A percentile compares a stretch with the other conserved stretches of the same genome.
Conservation (phyloP, 371 early-diverging fungal species). For the Fennellomyces sp. region DNA sequence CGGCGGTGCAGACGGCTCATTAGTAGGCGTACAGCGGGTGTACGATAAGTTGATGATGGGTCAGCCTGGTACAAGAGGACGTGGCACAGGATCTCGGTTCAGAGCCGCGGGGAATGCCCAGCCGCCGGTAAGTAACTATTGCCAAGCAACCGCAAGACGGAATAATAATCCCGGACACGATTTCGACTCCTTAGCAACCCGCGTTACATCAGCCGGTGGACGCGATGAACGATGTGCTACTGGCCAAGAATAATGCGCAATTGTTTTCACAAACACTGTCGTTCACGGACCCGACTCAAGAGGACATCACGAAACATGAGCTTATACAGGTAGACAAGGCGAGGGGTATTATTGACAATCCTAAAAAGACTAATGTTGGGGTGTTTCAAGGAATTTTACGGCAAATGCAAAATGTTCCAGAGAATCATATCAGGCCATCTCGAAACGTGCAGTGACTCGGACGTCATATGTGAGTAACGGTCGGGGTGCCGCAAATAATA, state of each 20-base stretch:
- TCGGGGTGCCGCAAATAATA: constrained; percentile 3
- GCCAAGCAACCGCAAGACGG: too few relatives aligned
- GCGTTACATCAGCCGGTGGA: constrained; percentile 8
- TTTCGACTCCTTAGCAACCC: constrained; percentile 7
- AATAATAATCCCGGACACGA: too few relatives aligned
- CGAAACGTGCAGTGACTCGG: constrained; percentile 41
- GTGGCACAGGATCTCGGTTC: constrained; percentile 3
- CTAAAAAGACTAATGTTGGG: neutral
- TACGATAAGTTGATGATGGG: constrained; percentile 34
- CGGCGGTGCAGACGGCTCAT: constrained; percentile 31
- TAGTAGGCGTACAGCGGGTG: constrained; percentile 30
- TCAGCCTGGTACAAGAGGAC: constrained; percentile 1
- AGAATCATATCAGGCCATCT: constrained; percentile 32
- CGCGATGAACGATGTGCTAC: constrained; percentile 31
- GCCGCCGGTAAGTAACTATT: neutral
- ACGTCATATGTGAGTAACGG: constrained; percentile 37
- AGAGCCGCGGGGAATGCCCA: neutral
- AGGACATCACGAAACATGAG: constrained; percentile 49
- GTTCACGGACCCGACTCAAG: constrained; percentile 52
- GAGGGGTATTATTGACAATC: neutral
- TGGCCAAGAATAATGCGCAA: constrained; percentile 52
- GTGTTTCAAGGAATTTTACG: constrained; percentile 41
- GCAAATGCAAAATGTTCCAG: constrained; percentile 42
- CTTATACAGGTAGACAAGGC: constrained; percentile 37
- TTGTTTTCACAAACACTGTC: constrained; percentile 51